A percentile compares a stretch with the other conserved stretches of the same genome.
phyloP scores from a whole-genome alignment of 345 rosid species.

The Camelina laxa region DNA sequence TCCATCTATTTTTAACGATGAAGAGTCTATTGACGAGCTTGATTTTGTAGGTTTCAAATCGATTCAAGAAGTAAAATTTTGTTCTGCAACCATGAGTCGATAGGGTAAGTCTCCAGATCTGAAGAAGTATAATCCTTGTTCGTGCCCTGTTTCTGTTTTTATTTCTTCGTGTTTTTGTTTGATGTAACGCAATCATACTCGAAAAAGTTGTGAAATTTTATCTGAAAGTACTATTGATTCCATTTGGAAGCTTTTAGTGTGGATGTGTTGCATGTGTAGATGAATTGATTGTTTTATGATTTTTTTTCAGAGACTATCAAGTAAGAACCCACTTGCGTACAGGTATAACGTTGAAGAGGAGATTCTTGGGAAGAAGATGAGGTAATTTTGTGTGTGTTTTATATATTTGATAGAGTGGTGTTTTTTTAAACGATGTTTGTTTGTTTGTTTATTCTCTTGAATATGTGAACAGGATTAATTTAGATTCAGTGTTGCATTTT shows the following conservation, averaged over 20 bases:
- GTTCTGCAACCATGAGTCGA: no score
- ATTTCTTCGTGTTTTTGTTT: conserved; percentile 31
- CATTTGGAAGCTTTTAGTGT: not conserved
- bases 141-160: no score
- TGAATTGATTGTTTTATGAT: not conserved
- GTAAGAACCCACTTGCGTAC: conserved; percentile 76
- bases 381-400: conserved; percentile 44
- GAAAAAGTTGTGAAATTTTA: not conserved
- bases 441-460: not conserved
- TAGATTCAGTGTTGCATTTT: conserved; percentile 96
- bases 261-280: conserved; percentile 27
- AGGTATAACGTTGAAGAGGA: conserved; percentile 92
- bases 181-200: conserved; percentile 56
- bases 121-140: no score
- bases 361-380: conserved; percentile 97
- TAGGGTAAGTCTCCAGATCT: no score
- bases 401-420: not conserved
- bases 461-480: conserved; percentile 74
- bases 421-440: not conserved
- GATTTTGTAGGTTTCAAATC: no score
- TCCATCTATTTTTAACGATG: no score
- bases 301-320: conserved; percentile 66
- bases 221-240: not conserved
- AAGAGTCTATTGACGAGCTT: no score
- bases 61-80: no score